Base-by-base conservation (phyloP, 805 yeast genomes). In the Yamadazyma sp. region DNA sequence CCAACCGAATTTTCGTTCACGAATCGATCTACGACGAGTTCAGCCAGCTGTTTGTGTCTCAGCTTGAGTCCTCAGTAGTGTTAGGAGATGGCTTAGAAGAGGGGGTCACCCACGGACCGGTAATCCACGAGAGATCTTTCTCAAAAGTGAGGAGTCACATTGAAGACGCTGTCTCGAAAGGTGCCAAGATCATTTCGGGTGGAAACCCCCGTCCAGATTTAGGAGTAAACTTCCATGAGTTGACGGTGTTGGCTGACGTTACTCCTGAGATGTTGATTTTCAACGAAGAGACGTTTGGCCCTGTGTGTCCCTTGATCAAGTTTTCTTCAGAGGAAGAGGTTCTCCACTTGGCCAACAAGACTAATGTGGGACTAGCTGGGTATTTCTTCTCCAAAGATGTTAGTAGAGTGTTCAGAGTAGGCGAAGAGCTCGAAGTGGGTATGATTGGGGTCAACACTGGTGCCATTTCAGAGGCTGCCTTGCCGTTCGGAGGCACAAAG, bases 371-470 rank as follows among this genome's bases (percentile, higher is more conserved):
- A 13, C 71, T 85, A 37, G 91, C 93, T 2, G 86, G 86, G 11
- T 86, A 86, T 57, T 75, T 86, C 59, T 84, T 57, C 65, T 73
- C 89, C 14, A 56, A 67, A 37, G 74, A 82, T 57, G 57, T 78
- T 39, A 55, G 66, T 33, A 70, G 80, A 32, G 67, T 81, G 6
- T 71, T 80, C 59, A 67, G 73, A 38, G 77, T 82, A 6, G 80
- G 85, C 21, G 89, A 83, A 59, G 77, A 69, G 17, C 67, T 86
- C 36, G 78, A 86, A 47, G 78, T 73, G 19, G 95, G 95, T 32
- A 86, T 86, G 95, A 74, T 86, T 37, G 93, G 93, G 28, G 80
- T 78, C 40, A 86, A 86, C 61, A 77, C 88, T 8, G 93, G 93
- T 18, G 63, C 75, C 8, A 75, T 86, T 38, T 77, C 86, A 12